Evolutionary conservation across 2,329 filamentous ascomycete species (phyloP).

Genomic region (Neofusicoccum sp.): DNA sequence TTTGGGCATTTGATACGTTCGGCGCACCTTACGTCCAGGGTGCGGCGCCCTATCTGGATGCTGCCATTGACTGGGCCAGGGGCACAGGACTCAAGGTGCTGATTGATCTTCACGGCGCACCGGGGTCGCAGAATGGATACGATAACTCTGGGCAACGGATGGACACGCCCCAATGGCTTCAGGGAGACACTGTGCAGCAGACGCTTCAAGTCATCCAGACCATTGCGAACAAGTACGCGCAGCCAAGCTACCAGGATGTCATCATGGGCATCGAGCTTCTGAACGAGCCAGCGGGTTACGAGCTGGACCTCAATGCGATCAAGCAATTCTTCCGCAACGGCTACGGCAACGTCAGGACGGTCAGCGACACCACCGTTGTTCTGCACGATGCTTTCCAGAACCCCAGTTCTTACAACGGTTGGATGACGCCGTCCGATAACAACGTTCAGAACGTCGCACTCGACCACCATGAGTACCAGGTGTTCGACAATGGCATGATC

Average conservation of each 20-base stretch:
- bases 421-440: conserved; percentile 50
- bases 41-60: conserved; percentile 54
- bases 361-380: conserved; percentile 52
- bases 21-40: conserved; percentile 52
- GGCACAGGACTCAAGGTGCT: conserved; percentile 54
- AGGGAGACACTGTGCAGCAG: conserved; percentile 48
- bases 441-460: conserved; percentile 57
- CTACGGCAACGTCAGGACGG: conserved; percentile 47
- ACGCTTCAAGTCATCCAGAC: conserved; percentile 57
- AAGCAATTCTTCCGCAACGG: conserved; percentile 57
- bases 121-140: conserved; percentile 58
- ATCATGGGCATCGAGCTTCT: conserved; percentile 58
- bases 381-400: conserved; percentile 58
- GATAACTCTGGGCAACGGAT: conserved; percentile 59
- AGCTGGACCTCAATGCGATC: conserved; percentile 45
- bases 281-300: conserved; percentile 55
- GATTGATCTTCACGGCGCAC: conserved; percentile 57
- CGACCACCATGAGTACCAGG: conserved; percentile 69
- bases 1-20: conserved; percentile 57
- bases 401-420: conserved; percentile 60
- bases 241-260: conserved; percentile 54
- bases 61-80: conserved; percentile 57
- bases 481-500: conserved; percentile 56
- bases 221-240: conserved; percentile 59
- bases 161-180: conserved; percentile 44